Base-by-base conservation (phyloP, 2,329 filamentous ascomycete genomes). In the Immersiporthe knoxdaviesiana region DNA sequence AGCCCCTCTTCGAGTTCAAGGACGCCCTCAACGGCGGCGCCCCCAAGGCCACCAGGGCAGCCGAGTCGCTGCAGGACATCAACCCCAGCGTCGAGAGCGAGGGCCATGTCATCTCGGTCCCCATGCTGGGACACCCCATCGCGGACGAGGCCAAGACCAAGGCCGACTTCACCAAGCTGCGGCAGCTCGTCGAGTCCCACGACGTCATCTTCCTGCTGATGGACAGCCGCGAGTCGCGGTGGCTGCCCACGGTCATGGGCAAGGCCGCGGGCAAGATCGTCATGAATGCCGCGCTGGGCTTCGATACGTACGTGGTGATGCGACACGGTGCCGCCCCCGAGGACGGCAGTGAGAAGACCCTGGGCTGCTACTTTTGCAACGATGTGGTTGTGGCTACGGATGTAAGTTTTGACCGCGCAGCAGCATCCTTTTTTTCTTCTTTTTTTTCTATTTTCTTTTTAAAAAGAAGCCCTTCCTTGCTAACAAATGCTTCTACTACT, bases 281-380 rank as follows among this genome's bases (percentile, higher is more conserved):
- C 32, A 91, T 99, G 87, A 99, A 98, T 78, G 94, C 95, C 10
- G 96, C 96, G 1, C 85, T 99, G 3, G 96, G 96, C 0, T 99
- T 99, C 76, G 96, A 99, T 80, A 96, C 94, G 0, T 99, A 93
- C 75, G 94, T 99, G 2, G 94, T 97, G 47, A 98, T 99, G 96
- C 89, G 96, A 68, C 96, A 99, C 79, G 96, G 96, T 1, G 84
- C 93, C 7, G 87, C 88, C 73, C 83, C 84, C 3, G 78, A 81
- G 56, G 82, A 84, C 64, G 83, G 87, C 14, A 84, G 81, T n/a
- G 84, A 88, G 66, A 83, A 88, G 65, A 89, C 92, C 35, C 84
- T 98, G 35, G 96, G 96, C 12, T 99, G 96, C 80, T 99, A 99
- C 79, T 99, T 98, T 80, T 99, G 96, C 81, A 98, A 97, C 76